Conservation (phyloP, 768 basidiomycete species). For the Exidia glandulosa region DNA sequence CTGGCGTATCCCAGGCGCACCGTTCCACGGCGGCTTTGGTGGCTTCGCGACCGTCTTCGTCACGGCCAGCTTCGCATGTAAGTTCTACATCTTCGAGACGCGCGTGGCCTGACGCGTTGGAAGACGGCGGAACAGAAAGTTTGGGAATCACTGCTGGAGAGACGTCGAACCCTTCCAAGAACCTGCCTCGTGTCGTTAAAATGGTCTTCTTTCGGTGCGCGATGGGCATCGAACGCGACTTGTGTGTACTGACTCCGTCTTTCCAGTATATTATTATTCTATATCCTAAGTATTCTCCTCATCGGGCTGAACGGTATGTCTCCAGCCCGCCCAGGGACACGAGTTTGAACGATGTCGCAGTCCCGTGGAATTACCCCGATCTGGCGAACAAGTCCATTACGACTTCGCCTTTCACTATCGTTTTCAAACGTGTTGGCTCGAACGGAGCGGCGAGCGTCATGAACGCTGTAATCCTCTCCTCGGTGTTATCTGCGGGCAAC, state of each 20-base stretch:
- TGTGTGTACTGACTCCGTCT: conserved; percentile 1
- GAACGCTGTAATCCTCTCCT: conserved; percentile 73
- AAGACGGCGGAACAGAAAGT: conserved; percentile 82
- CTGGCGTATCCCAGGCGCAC: conserved; percentile 70
- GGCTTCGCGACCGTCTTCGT: conserved; percentile 77
- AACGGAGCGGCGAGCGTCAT: conserved; percentile 65
- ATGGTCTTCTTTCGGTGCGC: conserved; percentile 79
- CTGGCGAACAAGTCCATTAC: conserved; percentile 58
- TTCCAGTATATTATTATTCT: conserved; percentile 69
- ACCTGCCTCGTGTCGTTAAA: conserved; percentile 83
- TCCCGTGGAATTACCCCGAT: conserved; percentile 68
- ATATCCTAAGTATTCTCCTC: conserved; percentile 60
- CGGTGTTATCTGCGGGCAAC: conserved; percentile 79
- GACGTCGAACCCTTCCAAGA: conserved; percentile 74
- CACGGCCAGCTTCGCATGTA: conserved; percentile 79
- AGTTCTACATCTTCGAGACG: conserved; percentile 11
- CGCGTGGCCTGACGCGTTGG: conserved; percentile 14
- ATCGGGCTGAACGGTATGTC: conserved; percentile 71
- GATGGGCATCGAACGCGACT: background rate
- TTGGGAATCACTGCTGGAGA: conserved; percentile 90
- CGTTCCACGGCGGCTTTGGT: conserved; percentile 76
- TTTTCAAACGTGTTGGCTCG: conserved; percentile 66
- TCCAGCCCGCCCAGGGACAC: background rate
- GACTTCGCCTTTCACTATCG: conserved; percentile 83
- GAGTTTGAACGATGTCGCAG: conserved; percentile 21